A percentile compares a stretch with the other conserved stretches of the same genome.
Conservation (phyloP, 768 basidiomycete species). For the Rhizopogon vesiculosus region DNA sequence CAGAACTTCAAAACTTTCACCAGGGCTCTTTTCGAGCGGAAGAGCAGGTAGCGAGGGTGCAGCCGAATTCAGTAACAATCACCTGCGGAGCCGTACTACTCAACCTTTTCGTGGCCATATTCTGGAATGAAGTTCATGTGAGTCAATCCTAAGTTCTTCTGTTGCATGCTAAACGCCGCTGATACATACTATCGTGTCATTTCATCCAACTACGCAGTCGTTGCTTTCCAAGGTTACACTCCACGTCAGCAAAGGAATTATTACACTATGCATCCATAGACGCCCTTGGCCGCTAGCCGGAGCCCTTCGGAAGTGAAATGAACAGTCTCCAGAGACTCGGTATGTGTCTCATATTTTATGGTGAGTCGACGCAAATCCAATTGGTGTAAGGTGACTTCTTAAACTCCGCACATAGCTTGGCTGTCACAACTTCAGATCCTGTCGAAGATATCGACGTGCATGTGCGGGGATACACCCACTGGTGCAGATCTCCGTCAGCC, state of each 20-base stretch:
- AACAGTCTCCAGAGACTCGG: background rate
- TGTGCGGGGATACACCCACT: background rate
- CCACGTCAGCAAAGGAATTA: background rate
- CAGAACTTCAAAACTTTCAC: slow-evolving; percentile 24
- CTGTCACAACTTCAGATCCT: background rate
- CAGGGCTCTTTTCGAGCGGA: slow-evolving; percentile 19
- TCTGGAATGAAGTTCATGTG: background rate
- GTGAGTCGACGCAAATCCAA: background rate
- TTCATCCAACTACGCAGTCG: background rate
- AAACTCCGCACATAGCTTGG: background rate
- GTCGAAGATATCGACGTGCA: background rate
- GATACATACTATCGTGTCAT: background rate
- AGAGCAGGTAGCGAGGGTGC: background rate
- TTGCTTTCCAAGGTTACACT: background rate
- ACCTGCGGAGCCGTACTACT: background rate
- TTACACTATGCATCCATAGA: background rate
- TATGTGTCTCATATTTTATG: background rate
- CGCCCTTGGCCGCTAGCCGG: background rate
- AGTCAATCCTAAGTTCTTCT: background rate
- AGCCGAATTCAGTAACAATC: background rate
- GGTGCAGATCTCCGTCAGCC: background rate
- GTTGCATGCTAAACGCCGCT: background rate
- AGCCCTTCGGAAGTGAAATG: background rate
- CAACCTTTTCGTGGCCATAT: background rate
- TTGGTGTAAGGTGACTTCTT: background rate